Evolutionary conservation across 495 filamentous ascomycete species (phyloP).

Genomic region (Amphirosellinia nigrospora): DNA sequence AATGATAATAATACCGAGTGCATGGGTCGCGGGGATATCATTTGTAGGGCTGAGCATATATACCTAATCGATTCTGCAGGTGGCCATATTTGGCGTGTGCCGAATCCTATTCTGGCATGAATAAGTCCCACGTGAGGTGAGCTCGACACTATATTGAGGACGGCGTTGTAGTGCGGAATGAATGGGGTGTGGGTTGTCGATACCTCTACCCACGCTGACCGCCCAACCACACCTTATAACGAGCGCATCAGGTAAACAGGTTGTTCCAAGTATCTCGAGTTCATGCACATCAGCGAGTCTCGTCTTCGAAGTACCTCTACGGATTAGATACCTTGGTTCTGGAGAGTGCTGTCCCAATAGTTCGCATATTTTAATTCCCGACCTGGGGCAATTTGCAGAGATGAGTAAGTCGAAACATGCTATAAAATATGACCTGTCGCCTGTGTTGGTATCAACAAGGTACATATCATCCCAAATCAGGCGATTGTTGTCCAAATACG

Average conservation of each 20-base stretch:
- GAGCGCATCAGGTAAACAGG: constrained; percentile 11
- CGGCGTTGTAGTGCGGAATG: constrained; percentile 9
- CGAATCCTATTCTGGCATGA: constrained; percentile 22
- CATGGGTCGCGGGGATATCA: constrained; percentile 21
- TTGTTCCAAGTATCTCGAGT: constrained; percentile 2
- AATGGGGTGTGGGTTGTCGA: constrained; percentile 15
- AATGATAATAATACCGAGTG: not conserved
- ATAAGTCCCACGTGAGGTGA: constrained; percentile 21
- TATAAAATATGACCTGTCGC: constrained; percentile 27
- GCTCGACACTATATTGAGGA: constrained; percentile 22
- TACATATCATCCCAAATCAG: constrained; percentile 17
- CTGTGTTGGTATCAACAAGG: constrained; percentile 8
- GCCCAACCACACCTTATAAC: constrained; percentile 12
- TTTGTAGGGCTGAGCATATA: constrained; percentile 29
- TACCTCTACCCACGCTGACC: constrained; percentile 13
- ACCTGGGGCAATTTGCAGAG: constrained; percentile 8
- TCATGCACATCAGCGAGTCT: constrained; percentile 8
- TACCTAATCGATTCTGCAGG: constrained; percentile 25
- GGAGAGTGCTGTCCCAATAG: not conserved
- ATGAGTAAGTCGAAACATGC: not conserved
- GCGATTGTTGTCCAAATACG: not conserved
- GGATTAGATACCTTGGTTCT: constrained; percentile 5
- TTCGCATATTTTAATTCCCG: constrained; percentile 6
- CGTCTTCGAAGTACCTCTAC: constrained; percentile 16
- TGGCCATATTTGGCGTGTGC: constrained; percentile 26